Percentiles rank a stretch among this genome's conserved stretches.
phyloP scores from a whole-genome alignment of 148 eudicot species.

The Polygonum aviculare region DNA sequence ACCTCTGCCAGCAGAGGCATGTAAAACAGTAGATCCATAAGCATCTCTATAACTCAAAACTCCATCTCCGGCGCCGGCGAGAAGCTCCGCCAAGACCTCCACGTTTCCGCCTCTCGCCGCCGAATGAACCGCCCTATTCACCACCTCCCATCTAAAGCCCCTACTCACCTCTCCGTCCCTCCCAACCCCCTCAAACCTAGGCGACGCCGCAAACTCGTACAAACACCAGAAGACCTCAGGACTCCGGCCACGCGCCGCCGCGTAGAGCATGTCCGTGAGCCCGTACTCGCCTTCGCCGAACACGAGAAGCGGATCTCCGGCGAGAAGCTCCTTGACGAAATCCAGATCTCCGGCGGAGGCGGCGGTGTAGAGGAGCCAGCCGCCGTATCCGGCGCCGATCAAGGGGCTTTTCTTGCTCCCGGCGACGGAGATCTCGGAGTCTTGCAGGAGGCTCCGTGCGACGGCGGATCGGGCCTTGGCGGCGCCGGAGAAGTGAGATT shows the following conservation, averaged over 20 bases:
- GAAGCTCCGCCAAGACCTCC: conserved; percentile 52
- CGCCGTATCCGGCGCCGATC: conserved; percentile 71
- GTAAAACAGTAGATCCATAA: conserved; percentile 64
- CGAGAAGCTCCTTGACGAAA: conserved; percentile 53
- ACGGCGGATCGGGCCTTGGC: conserved; percentile 65
- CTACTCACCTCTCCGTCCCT: conserved; percentile 31
- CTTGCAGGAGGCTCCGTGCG: conserved; percentile 49
- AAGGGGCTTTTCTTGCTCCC: conserved; percentile 36
- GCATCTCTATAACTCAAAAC: conserved; percentile 59
- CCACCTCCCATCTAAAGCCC: conserved; percentile 68
- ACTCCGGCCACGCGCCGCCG: conserved; percentile 76
- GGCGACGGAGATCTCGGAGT: conserved; percentile 27
- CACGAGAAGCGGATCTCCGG: conserved; percentile 66
- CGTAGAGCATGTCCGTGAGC: conserved; percentile 78
- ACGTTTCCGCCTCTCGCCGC: conserved; percentile 94
- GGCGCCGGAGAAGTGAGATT: conserved; percentile 26
- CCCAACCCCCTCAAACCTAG: conserved; percentile 44
- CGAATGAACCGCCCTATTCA: conserved; percentile 81
- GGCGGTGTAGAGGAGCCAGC: conserved; percentile 92
- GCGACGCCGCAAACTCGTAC: conserved; percentile 54
- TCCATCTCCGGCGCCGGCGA: conserved; percentile 25
- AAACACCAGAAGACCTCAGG: conserved; percentile 58
- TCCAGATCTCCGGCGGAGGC: conserved; percentile 82
- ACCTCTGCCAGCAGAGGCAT: conserved; percentile 84
- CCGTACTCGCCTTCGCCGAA: conserved; percentile 99